Evolutionary conservation across 306 rosid species (phyloP), one percentile per base, ranked within the genome.

Genomic region (Quercus engelmannii): DNA sequence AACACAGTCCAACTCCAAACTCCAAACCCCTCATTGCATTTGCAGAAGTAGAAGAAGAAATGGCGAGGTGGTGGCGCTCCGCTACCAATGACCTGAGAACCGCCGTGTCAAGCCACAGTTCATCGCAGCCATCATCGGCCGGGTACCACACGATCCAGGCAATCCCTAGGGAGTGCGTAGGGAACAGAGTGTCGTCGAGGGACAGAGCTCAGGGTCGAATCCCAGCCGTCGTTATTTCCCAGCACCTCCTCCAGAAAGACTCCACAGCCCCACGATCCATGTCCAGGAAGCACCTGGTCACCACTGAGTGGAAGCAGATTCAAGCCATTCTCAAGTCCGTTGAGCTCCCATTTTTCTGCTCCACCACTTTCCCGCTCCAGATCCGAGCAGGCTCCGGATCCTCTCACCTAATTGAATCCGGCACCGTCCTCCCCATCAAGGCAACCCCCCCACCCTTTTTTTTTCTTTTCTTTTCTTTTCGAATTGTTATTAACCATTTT

Each of bases 371-470:
- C 41, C 88, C 93, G 10, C 92, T 95, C 33, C 97, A 95, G 94
- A 91, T 95, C 79, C 95, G 97, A 28, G 97, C 99, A 12, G 99
- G 99, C 4, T 85, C 99, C 31, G 99, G 99, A 13, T 95, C 99
- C 3, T 88, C 95, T 3, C 91, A 86, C 31, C 72, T 95, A 59
- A 78, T 92, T 6, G 94, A 92, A 76, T 90, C 94, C 6, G 99
- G 99, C 70, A 85, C 74, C 5, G 97, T 94, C 56, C 81, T 94
- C 6, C 99, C 99, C 6, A 74, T 94, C 56, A 94, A 94, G 97
- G 99, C 86, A 83, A 87, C 58, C 46, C 10, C 9, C 38, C 1
- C 3, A 1, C 5, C 41, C 8, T 25, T 0, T 1, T 5, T 69
- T 17, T 55, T 6, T 21, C 23, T 31, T 7, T 18, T 35, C 7